Conservation (phyloP, 495 filamentous ascomycete genomes). For the Staphylotrichum tortipilum region DNA sequence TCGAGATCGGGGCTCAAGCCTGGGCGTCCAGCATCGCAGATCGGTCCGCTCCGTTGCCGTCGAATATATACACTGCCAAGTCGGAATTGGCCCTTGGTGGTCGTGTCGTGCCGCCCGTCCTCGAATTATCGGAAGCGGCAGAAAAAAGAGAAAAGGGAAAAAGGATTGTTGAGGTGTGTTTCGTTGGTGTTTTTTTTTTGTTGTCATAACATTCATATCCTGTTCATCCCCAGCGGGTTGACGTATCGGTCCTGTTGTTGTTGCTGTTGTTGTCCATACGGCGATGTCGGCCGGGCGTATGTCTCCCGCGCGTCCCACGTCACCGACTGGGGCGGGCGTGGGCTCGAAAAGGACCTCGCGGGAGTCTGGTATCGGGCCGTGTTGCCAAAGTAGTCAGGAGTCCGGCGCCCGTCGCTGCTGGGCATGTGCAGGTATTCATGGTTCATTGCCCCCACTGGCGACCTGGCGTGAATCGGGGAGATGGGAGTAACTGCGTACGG, state of each 20-base stretch:
- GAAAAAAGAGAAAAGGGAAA: too few species aligned
- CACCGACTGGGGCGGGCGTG: slow-evolving; percentile 29
- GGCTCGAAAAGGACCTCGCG: slow-evolving; percentile 40
- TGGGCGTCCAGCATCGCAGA: too few species aligned
- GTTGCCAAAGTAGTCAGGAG: slow-evolving; percentile 43
- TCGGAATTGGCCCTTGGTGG: neutral
- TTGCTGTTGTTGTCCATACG: slow-evolving; percentile 1
- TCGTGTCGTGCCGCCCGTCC: too few species aligned
- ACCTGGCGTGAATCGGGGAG: slow-evolving; percentile 29
- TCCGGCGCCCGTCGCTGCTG: slow-evolving; percentile 30
- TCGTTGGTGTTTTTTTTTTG: slow-evolving; percentile 5
- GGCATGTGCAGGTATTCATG: neutral
- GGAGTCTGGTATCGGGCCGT: slow-evolving; percentile 39
- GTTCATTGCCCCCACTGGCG: slow-evolving; percentile 21
- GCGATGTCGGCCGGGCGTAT: slow-evolving; percentile 21
- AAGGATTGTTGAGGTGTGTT: neutral
- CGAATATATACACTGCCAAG: neutral
- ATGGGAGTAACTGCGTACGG: slow-evolving; percentile 40
- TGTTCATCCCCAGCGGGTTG: slow-evolving; percentile 42
- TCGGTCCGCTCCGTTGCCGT: too few species aligned
- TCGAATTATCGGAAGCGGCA: neutral
- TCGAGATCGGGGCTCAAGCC: too few species aligned
- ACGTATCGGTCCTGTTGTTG: slow-evolving; percentile 25
- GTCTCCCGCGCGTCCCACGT: slow-evolving; percentile 34
- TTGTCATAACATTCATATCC: slow-evolving; percentile 30